Percentiles rank a stretch among this genome's conserved stretches.
Evolutionary conservation across 2,329 filamentous ascomycete species (phyloP).

Genomic region (Hirsutella thompsonii): DNA sequence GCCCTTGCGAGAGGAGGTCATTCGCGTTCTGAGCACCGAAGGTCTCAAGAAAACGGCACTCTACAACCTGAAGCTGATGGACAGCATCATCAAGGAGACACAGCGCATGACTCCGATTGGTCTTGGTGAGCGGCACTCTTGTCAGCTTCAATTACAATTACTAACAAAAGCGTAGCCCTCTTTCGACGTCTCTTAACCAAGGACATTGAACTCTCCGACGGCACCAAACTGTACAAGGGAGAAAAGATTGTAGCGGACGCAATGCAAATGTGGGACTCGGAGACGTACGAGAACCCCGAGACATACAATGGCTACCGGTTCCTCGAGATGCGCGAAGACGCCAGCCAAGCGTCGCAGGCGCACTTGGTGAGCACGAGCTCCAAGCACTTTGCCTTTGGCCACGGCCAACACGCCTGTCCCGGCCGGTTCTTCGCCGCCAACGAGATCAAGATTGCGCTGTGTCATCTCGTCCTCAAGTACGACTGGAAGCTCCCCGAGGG

Average conservation of each 20-base stretch:
- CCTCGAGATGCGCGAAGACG: slow-evolving; percentile 22
- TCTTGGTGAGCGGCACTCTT: neutral
- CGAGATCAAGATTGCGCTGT: slow-evolving; percentile 36
- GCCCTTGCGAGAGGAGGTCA: slow-evolving; percentile 28
- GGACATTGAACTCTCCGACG: slow-evolving; percentile 1
- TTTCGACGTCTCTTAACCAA: neutral
- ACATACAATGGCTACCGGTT: slow-evolving; percentile 19
- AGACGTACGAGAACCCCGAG: neutral
- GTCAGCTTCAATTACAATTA: neutral
- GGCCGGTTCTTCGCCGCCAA: slow-evolving; percentile 39
- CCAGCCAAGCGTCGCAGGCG: slow-evolving; percentile 11
- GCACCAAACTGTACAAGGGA: neutral
- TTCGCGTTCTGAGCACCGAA: slow-evolving; percentile 18
- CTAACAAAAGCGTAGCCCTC: neutral
- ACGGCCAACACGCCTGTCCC: slow-evolving; percentile 37
- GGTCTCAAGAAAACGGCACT: slow-evolving; percentile 19
- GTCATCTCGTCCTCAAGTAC: slow-evolving; percentile 34
- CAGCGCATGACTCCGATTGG: neutral
- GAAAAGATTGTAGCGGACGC: neutral
- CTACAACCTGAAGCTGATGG: slow-evolving; percentile 18
- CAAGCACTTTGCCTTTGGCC: slow-evolving; percentile 35
- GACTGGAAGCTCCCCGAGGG: slow-evolving; percentile 18
- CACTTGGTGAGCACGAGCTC: slow-evolving; percentile 33
- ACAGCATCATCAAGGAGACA: neutral
- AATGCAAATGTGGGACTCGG: neutral